phyloP scores from a whole-genome alignment of 176 grass and related monocot genomes.

The Tuctoria greenei region DNA sequence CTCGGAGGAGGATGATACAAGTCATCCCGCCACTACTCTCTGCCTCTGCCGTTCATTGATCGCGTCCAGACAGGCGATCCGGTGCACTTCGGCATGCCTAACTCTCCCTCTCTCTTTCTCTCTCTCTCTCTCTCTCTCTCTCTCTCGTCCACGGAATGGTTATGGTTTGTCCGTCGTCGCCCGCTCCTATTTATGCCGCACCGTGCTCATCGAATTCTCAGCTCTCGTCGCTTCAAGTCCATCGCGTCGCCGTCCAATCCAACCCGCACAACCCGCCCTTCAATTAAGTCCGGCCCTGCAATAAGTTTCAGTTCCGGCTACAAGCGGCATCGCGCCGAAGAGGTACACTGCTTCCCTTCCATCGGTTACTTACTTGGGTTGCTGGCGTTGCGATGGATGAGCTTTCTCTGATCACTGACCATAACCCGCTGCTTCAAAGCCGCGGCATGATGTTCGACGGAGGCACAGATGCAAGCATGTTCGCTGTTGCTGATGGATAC shows the following conservation, averaged over 20 bases:
- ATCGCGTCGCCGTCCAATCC: not conserved
- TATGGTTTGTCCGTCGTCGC: not conserved
- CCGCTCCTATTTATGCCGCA: constrained; percentile 25
- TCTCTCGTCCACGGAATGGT: not conserved
- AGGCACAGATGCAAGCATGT: not conserved
- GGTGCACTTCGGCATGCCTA: constrained; percentile 19
- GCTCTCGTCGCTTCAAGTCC: not conserved
- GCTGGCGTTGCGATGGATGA: constrained; percentile 1
- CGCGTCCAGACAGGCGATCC: not conserved
- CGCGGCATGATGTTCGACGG: not conserved
- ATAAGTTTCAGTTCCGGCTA: not conserved
- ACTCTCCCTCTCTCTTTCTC: not conserved
- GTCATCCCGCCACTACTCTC: not conserved
- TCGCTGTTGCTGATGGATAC: constrained; percentile 12
- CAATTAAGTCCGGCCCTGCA: not conserved
- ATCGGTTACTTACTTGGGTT: not conserved
- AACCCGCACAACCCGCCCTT: not conserved
- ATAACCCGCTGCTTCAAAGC: constrained; percentile 10
- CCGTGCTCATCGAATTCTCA: not conserved
- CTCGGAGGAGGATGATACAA: not conserved
- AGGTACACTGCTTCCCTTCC: not conserved
- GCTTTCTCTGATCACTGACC: constrained; percentile 11
- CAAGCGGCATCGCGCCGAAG: not conserved
- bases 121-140: not conserved
- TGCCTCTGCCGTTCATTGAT: too few species aligned